Base-by-base conservation (phyloP, 768 basidiomycete species). In the Naganishia randhawae region DNA sequence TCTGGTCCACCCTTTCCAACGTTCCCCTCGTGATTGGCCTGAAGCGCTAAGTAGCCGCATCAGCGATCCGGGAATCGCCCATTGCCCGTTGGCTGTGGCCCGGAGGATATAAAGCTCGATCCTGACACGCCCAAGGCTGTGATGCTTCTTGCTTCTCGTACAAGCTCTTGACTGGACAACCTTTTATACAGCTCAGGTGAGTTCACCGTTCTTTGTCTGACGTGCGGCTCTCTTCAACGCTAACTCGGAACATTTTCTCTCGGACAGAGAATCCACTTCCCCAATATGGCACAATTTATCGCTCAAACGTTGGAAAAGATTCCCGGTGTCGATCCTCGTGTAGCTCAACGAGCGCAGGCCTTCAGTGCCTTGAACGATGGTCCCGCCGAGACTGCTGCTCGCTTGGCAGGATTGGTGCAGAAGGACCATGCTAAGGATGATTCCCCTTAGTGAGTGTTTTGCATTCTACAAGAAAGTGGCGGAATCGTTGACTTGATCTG, bases 281-380 rank as follows among this genome's bases (percentile, higher is more conserved):
- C 45, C 42, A 67, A 31, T 54, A 67, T 67, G 66, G 37, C 66
- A 27, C 67, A 68, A 37, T 73, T 74, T 65, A 70, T 74, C 65
- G 71, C 72, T 63, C 65, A 71, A 39, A 69, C 70, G 8, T 70
- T 76, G 45, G 62, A 65, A 27, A 71, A 74, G 53, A 67, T 78
- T 39, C 76, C 75, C 3, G 77, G 77, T 27, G 74, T 75, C 53
- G 77, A 78, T 52, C 77, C 77, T 33, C 72, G 77, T n/a, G 57
- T 71, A 13, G 63, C 73, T 1, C 77, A 78, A 64, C 66, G 73
- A 45, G 65, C 73, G 13, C 71, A 74, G 41, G 72, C 74, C 25
- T 78, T 78, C 71, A 69, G 67, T 0, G 77, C 76, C 13, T 52
- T 78, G 63, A 78, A 78, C 70, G 76, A 78, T 31, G 77, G 77